phyloP scores from a whole-genome alignment of 306 rosid genomes.

The Dalbergia oliveri region DNA sequence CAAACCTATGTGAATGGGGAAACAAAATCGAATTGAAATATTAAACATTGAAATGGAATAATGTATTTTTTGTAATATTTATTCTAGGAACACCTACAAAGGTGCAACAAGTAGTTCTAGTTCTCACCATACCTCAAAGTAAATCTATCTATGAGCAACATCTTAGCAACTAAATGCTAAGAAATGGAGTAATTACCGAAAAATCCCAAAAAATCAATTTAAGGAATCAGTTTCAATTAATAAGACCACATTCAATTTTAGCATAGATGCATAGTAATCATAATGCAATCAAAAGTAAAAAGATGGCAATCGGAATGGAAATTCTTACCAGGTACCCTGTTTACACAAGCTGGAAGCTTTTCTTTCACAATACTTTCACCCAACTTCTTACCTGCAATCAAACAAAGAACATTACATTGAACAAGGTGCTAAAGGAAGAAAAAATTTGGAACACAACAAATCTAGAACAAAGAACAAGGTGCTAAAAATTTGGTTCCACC shows the following conservation, averaged over 20 bases:
- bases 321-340: conserved; percentile 80
- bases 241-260: not conserved
- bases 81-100: not conserved
- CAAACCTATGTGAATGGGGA: too few species aligned
- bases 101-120: conserved; percentile 3
- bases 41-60: too few species aligned
- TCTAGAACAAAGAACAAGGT: too few species aligned
- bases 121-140: conserved; percentile 1
- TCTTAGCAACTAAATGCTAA: not conserved
- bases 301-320: conserved; percentile 21
- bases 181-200: conserved; percentile 11
- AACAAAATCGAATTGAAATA: too few species aligned
- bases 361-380: conserved; percentile 87
- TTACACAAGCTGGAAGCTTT: conserved; percentile 96
- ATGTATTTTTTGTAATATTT: too few species aligned
- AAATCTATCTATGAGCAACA: not conserved
- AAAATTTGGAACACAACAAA: too few species aligned
- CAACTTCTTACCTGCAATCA: conserved; percentile 80
- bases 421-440: not conserved
- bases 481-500: too few species aligned
- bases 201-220: not conserved
- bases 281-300: not conserved
- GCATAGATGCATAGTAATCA: not conserved
- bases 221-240: not conserved
- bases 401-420: not conserved